Conservation (phyloP, 2,329 filamentous ascomycete genomes). For the Colletotrichum gloeosporioides region DNA sequence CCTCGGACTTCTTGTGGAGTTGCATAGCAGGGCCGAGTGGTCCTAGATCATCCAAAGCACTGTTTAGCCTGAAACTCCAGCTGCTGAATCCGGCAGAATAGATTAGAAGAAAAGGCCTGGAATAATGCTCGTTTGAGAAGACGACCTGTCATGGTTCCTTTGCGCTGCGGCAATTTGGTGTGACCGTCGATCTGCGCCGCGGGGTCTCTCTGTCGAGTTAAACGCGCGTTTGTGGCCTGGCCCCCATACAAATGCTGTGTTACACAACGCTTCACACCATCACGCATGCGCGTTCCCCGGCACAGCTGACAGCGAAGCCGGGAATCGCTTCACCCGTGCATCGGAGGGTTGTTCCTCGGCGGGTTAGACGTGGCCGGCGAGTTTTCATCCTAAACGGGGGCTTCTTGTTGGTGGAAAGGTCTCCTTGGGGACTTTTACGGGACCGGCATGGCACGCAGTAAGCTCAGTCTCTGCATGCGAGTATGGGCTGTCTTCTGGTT, state of each 20-base stretch:
- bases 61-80: not conserved
- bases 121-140: not conserved
- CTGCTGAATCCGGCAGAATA: not conserved
- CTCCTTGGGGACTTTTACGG: rapidly evolving
- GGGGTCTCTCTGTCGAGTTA: not conserved
- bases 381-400: not conserved
- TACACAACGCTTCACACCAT: not conserved
- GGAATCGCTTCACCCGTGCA: not conserved
- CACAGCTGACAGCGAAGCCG: not conserved
- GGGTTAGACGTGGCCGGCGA: not conserved
- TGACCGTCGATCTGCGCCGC: not conserved
- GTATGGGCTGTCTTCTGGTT: not conserved
- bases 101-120: not conserved
- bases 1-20: not conserved
- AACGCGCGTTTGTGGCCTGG: not conserved
- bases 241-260: not conserved
- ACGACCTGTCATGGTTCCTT: not conserved
- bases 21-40: not conserved
- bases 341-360: not conserved
- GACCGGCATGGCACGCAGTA: not conserved
- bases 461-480: not conserved
- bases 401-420: not conserved
- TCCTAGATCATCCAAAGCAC: not conserved
- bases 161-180: not conserved
- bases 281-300: not conserved